phyloP scores from a whole-genome alignment of 2,329 filamentous ascomycete species.

The Stachybotrys chartarum region DNA sequence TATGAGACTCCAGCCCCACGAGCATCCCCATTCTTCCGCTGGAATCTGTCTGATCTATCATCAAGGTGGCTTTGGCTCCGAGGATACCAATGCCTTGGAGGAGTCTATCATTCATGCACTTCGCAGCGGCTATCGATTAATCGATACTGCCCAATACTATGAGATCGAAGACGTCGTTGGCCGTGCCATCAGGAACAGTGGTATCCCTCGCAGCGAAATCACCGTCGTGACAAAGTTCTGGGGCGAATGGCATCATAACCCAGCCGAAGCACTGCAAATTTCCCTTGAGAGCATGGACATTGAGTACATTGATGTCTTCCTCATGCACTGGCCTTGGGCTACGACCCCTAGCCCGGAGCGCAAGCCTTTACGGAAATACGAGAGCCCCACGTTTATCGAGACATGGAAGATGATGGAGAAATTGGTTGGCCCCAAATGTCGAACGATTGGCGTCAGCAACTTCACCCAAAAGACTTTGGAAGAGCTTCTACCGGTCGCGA shows the following conservation, averaged over 20 bases:
- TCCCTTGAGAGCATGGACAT: constrained; percentile 19
- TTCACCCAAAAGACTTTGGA: constrained; percentile 22
- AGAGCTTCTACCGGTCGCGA: constrained; percentile 13
- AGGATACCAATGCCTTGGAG: constrained; percentile 3
- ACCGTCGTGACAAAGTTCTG: constrained; percentile 24
- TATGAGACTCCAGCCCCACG: background rate
- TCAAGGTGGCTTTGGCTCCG: background rate
- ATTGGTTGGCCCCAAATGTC: constrained; percentile 14
- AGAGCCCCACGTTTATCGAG: constrained; percentile 16
- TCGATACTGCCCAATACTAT: constrained; percentile 21
- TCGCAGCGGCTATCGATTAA: constrained; percentile 19
- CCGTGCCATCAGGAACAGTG: constrained; percentile 20
- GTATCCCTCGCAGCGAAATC: constrained; percentile 24
- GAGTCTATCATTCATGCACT: constrained; percentile 18
- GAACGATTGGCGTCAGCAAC: constrained; percentile 24
- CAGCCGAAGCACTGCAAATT: constrained; percentile 15
- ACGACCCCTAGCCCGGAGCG: constrained; percentile 14
- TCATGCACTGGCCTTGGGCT: constrained; percentile 22
- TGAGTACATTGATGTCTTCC: constrained; percentile 23
- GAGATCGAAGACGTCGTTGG: constrained; percentile 20
- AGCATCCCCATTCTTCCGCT: background rate
- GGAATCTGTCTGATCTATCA: background rate
- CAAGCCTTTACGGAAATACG: constrained; percentile 10
- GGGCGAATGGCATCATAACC: constrained; percentile 20
- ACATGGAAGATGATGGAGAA: constrained; percentile 20